These are phyloP conservation scores for Pisolithus thermaeus DNA, from an alignment of 1,284 basidiomycete genomes.

Conservation along the genomic window DNA sequence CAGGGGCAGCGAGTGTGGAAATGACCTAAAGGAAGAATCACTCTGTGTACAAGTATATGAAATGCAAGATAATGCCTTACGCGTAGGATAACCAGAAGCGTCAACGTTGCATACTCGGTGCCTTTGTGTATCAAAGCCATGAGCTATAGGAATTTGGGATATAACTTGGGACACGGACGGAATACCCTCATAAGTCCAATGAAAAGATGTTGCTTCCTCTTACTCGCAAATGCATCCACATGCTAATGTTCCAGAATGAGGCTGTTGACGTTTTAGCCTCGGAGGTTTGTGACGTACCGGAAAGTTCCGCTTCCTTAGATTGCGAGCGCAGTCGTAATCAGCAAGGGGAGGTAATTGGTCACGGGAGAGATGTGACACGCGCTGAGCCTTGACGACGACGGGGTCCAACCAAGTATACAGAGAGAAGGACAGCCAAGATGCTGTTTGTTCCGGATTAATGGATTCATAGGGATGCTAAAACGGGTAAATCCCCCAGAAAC, in stretches of 20 bases:
- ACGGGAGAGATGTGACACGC: conserved; percentile 37
- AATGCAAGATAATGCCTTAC: conserved; percentile 10
- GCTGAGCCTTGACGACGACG: conserved; percentile 41
- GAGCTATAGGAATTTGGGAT: conserved; percentile 21
- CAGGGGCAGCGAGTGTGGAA: conserved; percentile 37
- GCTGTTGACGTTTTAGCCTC: not conserved
- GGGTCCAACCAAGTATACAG: conserved; percentile 56
- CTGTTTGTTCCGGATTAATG: conserved; percentile 62
- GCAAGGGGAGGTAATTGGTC: conserved; percentile 50
- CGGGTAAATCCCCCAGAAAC: not conserved
- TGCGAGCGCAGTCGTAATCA: conserved; percentile 46
- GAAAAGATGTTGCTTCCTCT: conserved; percentile 30
- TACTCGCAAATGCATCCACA: conserved; percentile 35
- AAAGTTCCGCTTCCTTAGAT: conserved; percentile 35
- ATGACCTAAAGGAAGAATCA: conserved; percentile 10
- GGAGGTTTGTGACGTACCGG: conserved; percentile 25
- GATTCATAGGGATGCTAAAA: conserved; percentile 5
- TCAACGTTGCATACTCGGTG: conserved; percentile 20
- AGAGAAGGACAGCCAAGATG: conserved; percentile 49
- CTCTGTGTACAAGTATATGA: not conserved
- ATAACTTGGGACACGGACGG: conserved; percentile 8
- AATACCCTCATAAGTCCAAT: conserved; percentile 22
- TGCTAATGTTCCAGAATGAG: not conserved
- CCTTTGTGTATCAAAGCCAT: conserved; percentile 24
- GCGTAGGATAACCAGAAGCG: conserved; percentile 25